Percentiles rank a stretch among this genome's conserved stretches.
Evolutionary conservation across 371 early-diverging fungal genomes (phyloP).

Genomic region (Mortierella sp.): DNA sequence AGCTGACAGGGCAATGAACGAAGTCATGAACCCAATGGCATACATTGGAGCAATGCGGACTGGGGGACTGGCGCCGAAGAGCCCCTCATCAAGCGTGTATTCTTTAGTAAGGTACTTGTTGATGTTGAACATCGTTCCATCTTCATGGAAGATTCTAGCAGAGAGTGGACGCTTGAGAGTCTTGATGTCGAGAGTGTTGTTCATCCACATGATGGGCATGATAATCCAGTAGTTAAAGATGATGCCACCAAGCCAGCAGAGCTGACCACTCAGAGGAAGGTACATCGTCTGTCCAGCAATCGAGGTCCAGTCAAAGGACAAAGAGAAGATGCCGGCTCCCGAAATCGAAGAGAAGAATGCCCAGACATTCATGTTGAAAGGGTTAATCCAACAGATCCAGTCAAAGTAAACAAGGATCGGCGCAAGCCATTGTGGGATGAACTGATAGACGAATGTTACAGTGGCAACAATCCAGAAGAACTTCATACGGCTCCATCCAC

Average conservation of each 20-base stretch:
- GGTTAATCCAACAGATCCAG: constrained; percentile 66
- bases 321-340: constrained; percentile 69
- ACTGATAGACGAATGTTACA: constrained; percentile 58
- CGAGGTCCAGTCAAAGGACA: constrained; percentile 79
- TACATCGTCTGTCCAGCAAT: constrained; percentile 30
- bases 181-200: constrained; percentile 64
- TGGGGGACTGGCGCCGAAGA: constrained; percentile 64
- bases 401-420: constrained; percentile 60
- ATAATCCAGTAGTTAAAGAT: constrained; percentile 72
- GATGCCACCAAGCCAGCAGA: constrained; percentile 45
- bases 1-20: constrained; percentile 67
- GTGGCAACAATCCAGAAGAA: constrained; percentile 53
- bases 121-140: constrained; percentile 59
- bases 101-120: constrained; percentile 59
- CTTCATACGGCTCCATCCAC: constrained; percentile 20
- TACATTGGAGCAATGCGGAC: constrained; percentile 78
- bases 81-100: constrained; percentile 56
- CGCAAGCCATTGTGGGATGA: constrained; percentile 61
- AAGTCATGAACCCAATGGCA: constrained; percentile 69
- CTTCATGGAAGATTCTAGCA: constrained; percentile 56
- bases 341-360: constrained; percentile 25
- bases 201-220: constrained; percentile 67
- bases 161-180: constrained; percentile 58
- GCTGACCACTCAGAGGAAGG: constrained; percentile 10
- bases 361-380: constrained; percentile 14